phyloP scores from a whole-genome alignment of 768 basidiomycete genomes.

The Tricholoma furcatifolium region DNA sequence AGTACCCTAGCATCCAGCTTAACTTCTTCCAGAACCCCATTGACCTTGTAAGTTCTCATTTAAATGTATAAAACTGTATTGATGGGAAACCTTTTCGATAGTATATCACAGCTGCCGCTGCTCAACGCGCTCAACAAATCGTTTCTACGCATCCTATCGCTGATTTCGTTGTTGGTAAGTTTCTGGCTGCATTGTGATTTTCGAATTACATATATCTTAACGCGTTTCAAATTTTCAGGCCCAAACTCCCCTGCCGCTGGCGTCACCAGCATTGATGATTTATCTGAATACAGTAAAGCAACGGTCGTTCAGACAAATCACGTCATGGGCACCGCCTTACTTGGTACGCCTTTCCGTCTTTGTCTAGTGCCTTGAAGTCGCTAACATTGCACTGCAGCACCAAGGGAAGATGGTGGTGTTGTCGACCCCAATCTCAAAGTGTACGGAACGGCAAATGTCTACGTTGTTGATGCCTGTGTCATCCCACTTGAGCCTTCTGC shows the following conservation, averaged over 20 bases:
- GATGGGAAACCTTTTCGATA: not conserved
- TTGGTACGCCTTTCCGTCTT: not conserved
- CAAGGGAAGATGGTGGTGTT: constrained; percentile 24
- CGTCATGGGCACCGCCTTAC: not conserved
- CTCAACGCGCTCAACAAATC: not conserved
- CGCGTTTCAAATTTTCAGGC: not conserved
- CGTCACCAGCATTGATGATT: not conserved
- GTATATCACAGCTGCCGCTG: not conserved
- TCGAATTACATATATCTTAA: too few relatives aligned
- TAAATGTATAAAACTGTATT: too few relatives aligned
- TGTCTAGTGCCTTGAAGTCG: not conserved
- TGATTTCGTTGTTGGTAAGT: not conserved
- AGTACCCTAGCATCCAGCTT: too few relatives aligned
- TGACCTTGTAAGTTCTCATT: too few relatives aligned
- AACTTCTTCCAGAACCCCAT: too few relatives aligned
- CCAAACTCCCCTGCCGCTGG: not conserved
- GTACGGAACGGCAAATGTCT: constrained; percentile 16
- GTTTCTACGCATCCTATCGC: not conserved
- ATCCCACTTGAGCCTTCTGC: constrained; percentile 24
- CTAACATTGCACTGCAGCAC: not conserved
- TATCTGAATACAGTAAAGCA: not conserved
- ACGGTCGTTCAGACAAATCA: not conserved
- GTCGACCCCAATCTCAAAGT: constrained; percentile 40
- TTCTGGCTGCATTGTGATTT: not conserved
- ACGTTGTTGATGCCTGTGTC: constrained; percentile 47